Percentiles rank a stretch among this genome's conserved stretches.
These are phyloP conservation scores for Salix dunnii DNA, from an alignment of 345 rosid genomes.

Conservation along the genomic window DNA sequence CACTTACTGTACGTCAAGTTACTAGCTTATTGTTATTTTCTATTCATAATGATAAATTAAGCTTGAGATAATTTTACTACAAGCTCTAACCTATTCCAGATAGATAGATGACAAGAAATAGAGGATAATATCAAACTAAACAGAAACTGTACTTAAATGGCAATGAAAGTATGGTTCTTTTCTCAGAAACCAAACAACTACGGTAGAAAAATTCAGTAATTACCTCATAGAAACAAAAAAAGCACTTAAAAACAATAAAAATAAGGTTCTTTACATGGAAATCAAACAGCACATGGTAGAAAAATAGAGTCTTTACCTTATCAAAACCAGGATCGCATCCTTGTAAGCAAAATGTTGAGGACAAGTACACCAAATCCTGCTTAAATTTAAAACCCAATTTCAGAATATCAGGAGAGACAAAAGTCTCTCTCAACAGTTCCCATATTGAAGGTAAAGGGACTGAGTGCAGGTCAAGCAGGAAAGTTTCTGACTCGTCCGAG, in stretches of 20 bases:
- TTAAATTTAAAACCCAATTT: conserved; percentile 78
- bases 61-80: too few species aligned
- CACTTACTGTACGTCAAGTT: neutral
- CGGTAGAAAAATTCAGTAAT: too few species aligned
- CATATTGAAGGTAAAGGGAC: conserved; percentile 55
- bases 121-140: too few species aligned
- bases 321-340: conserved; percentile 68
- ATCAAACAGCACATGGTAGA: neutral
- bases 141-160: too few species aligned
- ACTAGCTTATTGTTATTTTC: neutral
- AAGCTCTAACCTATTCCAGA: too few species aligned
- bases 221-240: too few species aligned
- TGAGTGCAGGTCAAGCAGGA: conserved; percentile 53
- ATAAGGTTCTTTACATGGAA: too few species aligned
- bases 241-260: too few species aligned
- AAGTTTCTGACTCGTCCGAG: neutral
- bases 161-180: too few species aligned
- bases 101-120: too few species aligned
- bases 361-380: conserved; percentile 79
- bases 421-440: conserved; percentile 55
- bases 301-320: conserved; percentile 37
- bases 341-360: conserved; percentile 63
- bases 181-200: too few species aligned
- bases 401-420: conserved; percentile 68
- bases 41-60: neutral